Base-by-base conservation (phyloP, 2,329 filamentous ascomycete genomes). In the Phyllosticta ampelicida region DNA sequence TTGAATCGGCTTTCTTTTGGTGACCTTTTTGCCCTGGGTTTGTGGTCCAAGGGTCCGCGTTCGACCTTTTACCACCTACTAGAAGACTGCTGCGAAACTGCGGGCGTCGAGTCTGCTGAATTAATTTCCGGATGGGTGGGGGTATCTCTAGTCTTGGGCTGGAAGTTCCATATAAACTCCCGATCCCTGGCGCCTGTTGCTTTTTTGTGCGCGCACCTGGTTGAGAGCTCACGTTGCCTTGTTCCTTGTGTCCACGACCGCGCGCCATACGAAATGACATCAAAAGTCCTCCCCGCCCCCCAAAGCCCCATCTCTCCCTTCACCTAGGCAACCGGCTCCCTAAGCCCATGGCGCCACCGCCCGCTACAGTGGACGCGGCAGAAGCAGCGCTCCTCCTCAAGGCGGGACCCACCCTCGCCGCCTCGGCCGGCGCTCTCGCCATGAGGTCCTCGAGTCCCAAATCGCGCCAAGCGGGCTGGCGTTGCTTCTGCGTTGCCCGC, bases 401-500 rank as follows among this genome's bases (percentile, higher is more conserved):
- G 4, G 51, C 57, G 8, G 56, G 57, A 10, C 60, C 59, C 9
- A 44, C 56, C 8, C 58, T 26, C 20, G 58, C 48, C 54, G 56
- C 59, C 64, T 66, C 54, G 18, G 69, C 69, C 20, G 85, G 82
- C 0, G 84, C 86, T 61, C 81, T 80, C 48, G 75, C 79, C 82
- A 91, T 85, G 66, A 94, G 75, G 60, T 84, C 81, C 5, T 78
- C 78, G n/a, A 94, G 75, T 0, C 87, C 86, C 6, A 92, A 74
- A 67, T 94, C 89, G 68, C 86, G 86, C 89, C 89, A 95, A 8
- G 84, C 84, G 1, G 86, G 79, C 73, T 90, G 87, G 65, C 80
- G 81, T 65, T 77, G 79, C 62, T 81, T 80, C 73, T 90, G 86
- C 16, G 87, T 91, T 9, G 89, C 89, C 64, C 87, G 82, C 71